phyloP scores from a whole-genome alignment of 257 asterid species.

The Salvia splendens region DNA sequence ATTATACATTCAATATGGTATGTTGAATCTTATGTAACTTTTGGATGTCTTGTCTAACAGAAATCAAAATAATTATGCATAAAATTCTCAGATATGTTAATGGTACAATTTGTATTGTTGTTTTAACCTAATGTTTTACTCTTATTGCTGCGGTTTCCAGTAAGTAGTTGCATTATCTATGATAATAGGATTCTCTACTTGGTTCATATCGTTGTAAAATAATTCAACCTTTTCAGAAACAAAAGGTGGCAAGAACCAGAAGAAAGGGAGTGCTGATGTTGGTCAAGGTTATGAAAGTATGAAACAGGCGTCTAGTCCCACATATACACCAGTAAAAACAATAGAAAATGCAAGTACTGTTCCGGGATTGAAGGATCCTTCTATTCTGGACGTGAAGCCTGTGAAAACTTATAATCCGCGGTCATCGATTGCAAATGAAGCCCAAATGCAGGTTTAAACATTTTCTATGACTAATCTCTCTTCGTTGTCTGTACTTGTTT shows the following conservation, averaged over 20 bases:
- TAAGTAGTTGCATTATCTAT: neutral
- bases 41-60: neutral
- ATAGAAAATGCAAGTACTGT: slow-evolving; percentile 43
- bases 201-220: neutral
- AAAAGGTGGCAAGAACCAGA: slow-evolving; percentile 42
- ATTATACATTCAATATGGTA: neutral
- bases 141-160: neutral
- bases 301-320: slow-evolving; percentile 32
- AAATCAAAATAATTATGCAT: neutral
- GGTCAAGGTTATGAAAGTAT: slow-evolving; percentile 44
- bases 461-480: neutral
- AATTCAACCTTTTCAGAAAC: slow-evolving; percentile 18
- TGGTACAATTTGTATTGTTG: neutral
- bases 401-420: slow-evolving; percentile 40
- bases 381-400: slow-evolving; percentile 39
- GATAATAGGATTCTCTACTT: neutral
- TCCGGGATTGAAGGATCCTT: slow-evolving; percentile 48
- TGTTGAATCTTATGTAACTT: slow-evolving; percentile 6
- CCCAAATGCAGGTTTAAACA: slow-evolving; percentile 56
- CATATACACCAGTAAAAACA: slow-evolving; percentile 35
- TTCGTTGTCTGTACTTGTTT: neutral
- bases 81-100: neutral
- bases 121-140: neutral
- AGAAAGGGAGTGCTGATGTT: slow-evolving; percentile 39
- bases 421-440: slow-evolving; percentile 46